These are phyloP conservation scores for Penicillium hesseltinei DNA, from an alignment of 2,329 filamentous ascomycete genomes.

Conservation along the genomic window DNA sequence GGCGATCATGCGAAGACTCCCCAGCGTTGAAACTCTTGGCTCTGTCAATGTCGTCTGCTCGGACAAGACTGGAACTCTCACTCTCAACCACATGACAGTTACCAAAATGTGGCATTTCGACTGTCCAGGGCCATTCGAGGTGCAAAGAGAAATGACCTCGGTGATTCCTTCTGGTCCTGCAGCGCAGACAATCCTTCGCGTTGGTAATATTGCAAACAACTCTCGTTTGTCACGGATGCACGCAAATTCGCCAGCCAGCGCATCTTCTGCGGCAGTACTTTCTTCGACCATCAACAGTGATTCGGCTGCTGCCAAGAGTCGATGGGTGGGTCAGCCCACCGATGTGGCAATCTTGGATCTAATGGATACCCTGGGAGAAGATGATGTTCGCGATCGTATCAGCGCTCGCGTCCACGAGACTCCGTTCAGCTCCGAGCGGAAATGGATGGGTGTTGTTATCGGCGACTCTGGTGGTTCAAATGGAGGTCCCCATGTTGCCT, in stretches of 20 bases:
- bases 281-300: slow-evolving; percentile 71
- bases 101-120: slow-evolving; percentile 97
- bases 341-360: slow-evolving; percentile 97
- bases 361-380: slow-evolving; percentile 84
- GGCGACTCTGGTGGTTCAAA: slow-evolving; percentile 54
- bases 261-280: slow-evolving; percentile 73
- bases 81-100: slow-evolving; percentile 97
- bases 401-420: slow-evolving; percentile 81
- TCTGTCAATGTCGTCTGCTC: slow-evolving; percentile 99
- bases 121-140: slow-evolving; percentile 55
- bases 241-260: slow-evolving; percentile 67
- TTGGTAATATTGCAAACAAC: slow-evolving; percentile 97
- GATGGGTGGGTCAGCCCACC: slow-evolving; percentile 95
- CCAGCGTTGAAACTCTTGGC: slow-evolving; percentile 93
- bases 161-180: slow-evolving; percentile 65
- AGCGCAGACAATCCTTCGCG: slow-evolving; percentile 76
- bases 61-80: slow-evolving; percentile 95
- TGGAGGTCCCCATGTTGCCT: slow-evolving; percentile 74
- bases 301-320: slow-evolving; percentile 67
- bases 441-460: slow-evolving; percentile 98
- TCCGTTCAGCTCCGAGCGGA: slow-evolving; percentile 93
- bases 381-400: slow-evolving; percentile 83
- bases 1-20: slow-evolving; percentile 91
- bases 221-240: slow-evolving; percentile 73
- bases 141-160: slow-evolving; percentile 54